phyloP scores from a whole-genome alignment of 2,329 filamentous ascomycete species.

The Xylaria digitata region DNA sequence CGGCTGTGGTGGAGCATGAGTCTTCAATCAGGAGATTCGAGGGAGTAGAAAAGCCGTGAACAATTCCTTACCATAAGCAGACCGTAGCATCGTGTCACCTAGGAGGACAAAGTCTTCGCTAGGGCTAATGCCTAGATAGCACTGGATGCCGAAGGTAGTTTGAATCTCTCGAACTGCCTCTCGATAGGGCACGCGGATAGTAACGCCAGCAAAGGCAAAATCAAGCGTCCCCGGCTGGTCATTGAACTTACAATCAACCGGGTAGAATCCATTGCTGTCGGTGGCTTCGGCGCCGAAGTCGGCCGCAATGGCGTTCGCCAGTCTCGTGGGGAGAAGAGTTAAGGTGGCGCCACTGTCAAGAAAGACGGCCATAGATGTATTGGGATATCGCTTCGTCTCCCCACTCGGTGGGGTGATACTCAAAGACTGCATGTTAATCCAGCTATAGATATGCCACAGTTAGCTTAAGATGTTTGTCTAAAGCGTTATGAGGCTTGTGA shows the following conservation, averaged over 20 bases:
- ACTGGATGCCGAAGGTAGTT: slow-evolving; percentile 49
- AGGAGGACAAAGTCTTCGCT: slow-evolving; percentile 63
- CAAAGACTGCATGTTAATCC: slow-evolving; percentile 61
- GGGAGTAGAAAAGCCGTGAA: not conserved
- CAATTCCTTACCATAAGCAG: slow-evolving; percentile 59
- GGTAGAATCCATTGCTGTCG: slow-evolving; percentile 58
- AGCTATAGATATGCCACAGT: slow-evolving; percentile 44
- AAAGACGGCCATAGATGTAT: slow-evolving; percentile 65
- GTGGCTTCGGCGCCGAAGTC: slow-evolving; percentile 59
- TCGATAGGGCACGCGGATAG: slow-evolving; percentile 61
- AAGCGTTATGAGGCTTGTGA: not conserved
- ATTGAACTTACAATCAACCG: slow-evolving; percentile 58
- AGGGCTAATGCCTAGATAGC: slow-evolving; percentile 63
- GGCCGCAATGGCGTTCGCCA: slow-evolving; percentile 62
- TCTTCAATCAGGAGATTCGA: not conserved
- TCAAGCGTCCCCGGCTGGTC: slow-evolving; percentile 57
- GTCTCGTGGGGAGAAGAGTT: slow-evolving; percentile 70
- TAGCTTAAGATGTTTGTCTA: slow-evolving; percentile 9
- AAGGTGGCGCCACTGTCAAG: slow-evolving; percentile 78
- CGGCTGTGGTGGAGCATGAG: slow-evolving; percentile 50
- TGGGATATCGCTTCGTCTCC: slow-evolving; percentile 51
- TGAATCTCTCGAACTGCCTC: slow-evolving; percentile 59
- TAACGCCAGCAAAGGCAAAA: slow-evolving; percentile 62
- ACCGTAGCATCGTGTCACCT: slow-evolving; percentile 69
- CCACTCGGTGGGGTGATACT: slow-evolving; percentile 55